phyloP scores from a whole-genome alignment of 2,329 filamentous ascomycete species.

The Monosporascus sp. region DNA sequence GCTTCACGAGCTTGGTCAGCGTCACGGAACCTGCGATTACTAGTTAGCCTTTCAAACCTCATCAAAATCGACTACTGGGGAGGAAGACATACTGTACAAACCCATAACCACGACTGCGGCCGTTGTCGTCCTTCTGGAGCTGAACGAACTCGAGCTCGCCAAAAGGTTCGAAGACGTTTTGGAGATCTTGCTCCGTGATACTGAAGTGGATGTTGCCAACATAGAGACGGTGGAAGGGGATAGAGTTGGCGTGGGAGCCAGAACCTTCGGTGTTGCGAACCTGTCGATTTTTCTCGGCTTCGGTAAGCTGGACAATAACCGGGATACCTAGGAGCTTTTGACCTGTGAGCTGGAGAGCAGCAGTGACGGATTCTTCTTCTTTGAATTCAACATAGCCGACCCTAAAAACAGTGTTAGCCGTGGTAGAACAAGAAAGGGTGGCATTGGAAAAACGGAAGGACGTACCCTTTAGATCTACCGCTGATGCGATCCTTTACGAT shows the following conservation, averaged over 20 bases:
- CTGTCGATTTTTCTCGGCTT: slow-evolving; percentile 99
- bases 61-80: not conserved
- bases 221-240: slow-evolving; percentile 96
- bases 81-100: slow-evolving; percentile 83
- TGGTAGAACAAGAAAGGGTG: not conserved
- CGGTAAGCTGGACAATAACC: slow-evolving; percentile 95
- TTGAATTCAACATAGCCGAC: slow-evolving; percentile 99
- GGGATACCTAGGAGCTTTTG: slow-evolving; percentile 98
- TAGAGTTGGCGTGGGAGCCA: slow-evolving; percentile 68
- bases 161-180: slow-evolving; percentile 96
- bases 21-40: slow-evolving; percentile 68
- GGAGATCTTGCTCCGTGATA: slow-evolving; percentile 91
- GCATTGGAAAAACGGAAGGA: not conserved
- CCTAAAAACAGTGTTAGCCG: slow-evolving; percentile 45
- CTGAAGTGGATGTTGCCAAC: slow-evolving; percentile 99
- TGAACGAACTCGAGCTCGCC: slow-evolving; percentile 97
- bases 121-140: slow-evolving; percentile 90
- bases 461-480: slow-evolving; percentile 94
- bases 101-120: slow-evolving; percentile 88
- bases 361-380: slow-evolving; percentile 85
- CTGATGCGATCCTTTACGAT: slow-evolving; percentile 98
- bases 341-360: slow-evolving; percentile 95
- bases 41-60: slow-evolving; percentile 27
- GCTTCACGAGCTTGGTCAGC: slow-evolving; percentile 89
- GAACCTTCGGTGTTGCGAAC: slow-evolving; percentile 72